Conservation (phyloP, 1,139 yeast genomes). For the Candida anutae region DNA sequence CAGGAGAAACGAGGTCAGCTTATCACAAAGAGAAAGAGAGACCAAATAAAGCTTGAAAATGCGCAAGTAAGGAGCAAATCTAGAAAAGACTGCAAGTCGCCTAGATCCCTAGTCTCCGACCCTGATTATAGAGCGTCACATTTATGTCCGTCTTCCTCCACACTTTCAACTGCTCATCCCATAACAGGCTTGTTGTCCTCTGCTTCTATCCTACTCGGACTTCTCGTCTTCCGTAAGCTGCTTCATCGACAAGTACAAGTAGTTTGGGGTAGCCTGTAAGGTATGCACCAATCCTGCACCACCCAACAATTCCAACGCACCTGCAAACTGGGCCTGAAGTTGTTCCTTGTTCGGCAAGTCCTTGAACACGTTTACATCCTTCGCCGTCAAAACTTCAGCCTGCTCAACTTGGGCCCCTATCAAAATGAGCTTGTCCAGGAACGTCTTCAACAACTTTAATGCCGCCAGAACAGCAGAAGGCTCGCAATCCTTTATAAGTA, state of each 20-base stretch:
- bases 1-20: no score
- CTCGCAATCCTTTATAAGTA: constrained; percentile 58
- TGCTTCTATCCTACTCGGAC: constrained; percentile 13
- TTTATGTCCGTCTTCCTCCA: no score
- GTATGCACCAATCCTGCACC: constrained; percentile 88
- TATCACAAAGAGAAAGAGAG: no score
- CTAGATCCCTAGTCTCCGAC: no score
- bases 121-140: no score
- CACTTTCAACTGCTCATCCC: no score
- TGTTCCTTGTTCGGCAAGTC: constrained; percentile 64
- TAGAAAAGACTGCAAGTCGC: no score
- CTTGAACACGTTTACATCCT: constrained; percentile 56
- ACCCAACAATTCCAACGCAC: constrained; percentile 73
- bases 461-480: constrained; percentile 62
- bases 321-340: constrained; percentile 75
- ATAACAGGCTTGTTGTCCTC: no score
- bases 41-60: no score
- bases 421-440: constrained; percentile 67
- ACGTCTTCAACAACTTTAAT: constrained; percentile 50
- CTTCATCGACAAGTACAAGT: constrained; percentile 67
- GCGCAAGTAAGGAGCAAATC: no score
- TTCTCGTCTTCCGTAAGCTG: constrained; percentile 45
- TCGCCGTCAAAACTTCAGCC: constrained; percentile 39
- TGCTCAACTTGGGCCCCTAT: constrained; percentile 81
- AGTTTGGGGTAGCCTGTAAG: constrained; percentile 58